Base-by-base conservation (phyloP, 2,329 filamentous ascomycete genomes). In the Canariomyces notabilis region DNA sequence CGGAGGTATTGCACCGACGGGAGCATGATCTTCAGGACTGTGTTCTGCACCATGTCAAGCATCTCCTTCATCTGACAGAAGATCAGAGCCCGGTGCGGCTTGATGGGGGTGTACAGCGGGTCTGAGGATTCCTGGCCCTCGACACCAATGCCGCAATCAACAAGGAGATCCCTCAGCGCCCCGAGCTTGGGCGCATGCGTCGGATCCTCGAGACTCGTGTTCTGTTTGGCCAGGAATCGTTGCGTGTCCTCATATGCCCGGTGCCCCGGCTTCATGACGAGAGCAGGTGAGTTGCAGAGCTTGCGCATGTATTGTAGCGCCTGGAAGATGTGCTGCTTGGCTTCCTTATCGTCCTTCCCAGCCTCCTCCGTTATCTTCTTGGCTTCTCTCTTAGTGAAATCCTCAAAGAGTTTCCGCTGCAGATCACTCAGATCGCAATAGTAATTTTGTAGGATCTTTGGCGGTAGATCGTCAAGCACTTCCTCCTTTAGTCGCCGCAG, bases 51-150 rank as follows among this genome's bases (percentile, higher is more conserved):
- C 80, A 98, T 97, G 66, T 98, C 93, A 19, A 98, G 77, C 94
- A 98, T 98, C 66, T 98, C 93, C 69, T 98, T 98, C 89, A 98
- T 96, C 65, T 98, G 93, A 61, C 93, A 98, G 75, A 98, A 98
- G 56, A 98, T 86, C 21, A 98, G 79, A 0, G 93, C 94, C 36
- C 93, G 87, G 64, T 98, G 93, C 22, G 91, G 93, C 51, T 93
- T 95, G 64, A 98, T 94, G 33, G 90, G 94, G 64, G 88, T 77
- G 59, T 82, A 82, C 14, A 82, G 69, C 2, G 78, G 77, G 49
- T 82, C 78, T 42, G 72, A 78, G 1, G 70, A 67, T 42, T 79
- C 77, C n/a, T 70, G 70, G 14, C 80, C 78, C 51, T 89, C 83
- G 32, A 85, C 77, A 23, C 93, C 93, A 59, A 98, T 98, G 47